These are phyloP conservation scores for Geranium brycei DNA, from an alignment of 345 rosid species.

Conservation along the genomic window DNA sequence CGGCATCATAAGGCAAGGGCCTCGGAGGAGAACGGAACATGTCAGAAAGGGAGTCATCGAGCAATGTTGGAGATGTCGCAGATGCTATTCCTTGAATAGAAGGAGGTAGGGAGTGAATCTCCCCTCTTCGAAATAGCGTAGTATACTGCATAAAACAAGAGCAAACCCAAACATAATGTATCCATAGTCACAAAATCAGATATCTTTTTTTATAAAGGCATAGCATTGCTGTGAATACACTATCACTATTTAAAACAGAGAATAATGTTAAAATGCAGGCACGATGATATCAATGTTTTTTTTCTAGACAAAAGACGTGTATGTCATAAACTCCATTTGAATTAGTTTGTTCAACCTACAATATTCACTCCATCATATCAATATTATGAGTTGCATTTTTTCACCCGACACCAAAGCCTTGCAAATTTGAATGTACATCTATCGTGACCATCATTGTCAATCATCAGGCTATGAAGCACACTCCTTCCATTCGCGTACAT, in stretches of 20 bases:
- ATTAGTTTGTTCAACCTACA: too few relatives aligned
- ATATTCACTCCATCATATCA: too few relatives aligned
- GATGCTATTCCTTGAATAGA: constrained; percentile 65
- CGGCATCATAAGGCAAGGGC: constrained; percentile 86
- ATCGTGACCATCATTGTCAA: too few relatives aligned
- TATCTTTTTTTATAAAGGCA: too few relatives aligned
- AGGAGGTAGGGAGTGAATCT: constrained; percentile 58
- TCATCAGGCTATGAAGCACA: too few relatives aligned
- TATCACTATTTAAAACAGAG: too few relatives aligned
- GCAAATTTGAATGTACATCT: too few relatives aligned
- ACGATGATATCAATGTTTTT: not conserved
- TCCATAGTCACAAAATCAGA: not conserved
- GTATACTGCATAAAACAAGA: constrained; percentile 36
- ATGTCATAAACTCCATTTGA: not conserved
- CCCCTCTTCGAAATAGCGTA: constrained; percentile 64
- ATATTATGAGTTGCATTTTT: too few relatives aligned
- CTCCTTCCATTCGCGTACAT: too few relatives aligned
- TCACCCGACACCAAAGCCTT: too few relatives aligned
- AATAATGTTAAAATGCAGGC: not conserved
- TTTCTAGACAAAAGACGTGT: not conserved
- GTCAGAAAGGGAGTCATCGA: constrained; percentile 74
- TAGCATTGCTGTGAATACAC: too few relatives aligned
- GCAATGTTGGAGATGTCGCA: constrained; percentile 46
- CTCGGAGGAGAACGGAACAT: constrained; percentile 83
- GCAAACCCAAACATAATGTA: constrained; percentile 3